phyloP scores from a whole-genome alignment of 2,329 filamentous ascomycete species.

The Exophiala bonariae region DNA sequence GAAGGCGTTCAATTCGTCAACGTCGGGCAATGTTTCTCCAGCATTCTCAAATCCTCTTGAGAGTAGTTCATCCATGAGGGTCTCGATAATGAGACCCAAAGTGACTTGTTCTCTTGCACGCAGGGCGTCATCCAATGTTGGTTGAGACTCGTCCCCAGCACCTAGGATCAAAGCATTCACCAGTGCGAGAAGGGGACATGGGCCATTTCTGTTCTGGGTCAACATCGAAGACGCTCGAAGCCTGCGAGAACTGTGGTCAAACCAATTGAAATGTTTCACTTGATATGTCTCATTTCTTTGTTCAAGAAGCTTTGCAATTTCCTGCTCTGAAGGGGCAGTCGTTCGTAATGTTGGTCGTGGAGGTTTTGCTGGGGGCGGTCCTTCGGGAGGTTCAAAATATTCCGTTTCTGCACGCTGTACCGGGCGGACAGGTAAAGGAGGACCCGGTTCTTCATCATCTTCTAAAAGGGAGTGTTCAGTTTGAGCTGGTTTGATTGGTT shows the following conservation, averaged over 20 bases:
- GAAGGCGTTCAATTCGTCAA: slow-evolving; percentile 84
- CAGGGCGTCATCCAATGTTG: slow-evolving; percentile 75
- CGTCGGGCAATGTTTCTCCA: slow-evolving; percentile 69
- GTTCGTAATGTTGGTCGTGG: slow-evolving; percentile 17
- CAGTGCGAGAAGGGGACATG: slow-evolving; percentile 86
- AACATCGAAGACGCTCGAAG: slow-evolving; percentile 81
- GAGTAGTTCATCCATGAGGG: slow-evolving; percentile 90
- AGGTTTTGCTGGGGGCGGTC: slow-evolving; percentile 20
- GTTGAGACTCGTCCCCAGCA: slow-evolving; percentile 65
- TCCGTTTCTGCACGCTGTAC: slow-evolving; percentile 10
- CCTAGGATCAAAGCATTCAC: slow-evolving; percentile 90
- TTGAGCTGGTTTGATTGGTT: neutral
- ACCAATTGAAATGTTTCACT: slow-evolving; percentile 88
- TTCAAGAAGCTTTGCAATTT: slow-evolving; percentile 37
- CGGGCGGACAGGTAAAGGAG: slow-evolving; percentile 16
- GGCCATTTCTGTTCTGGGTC: slow-evolving; percentile 90
- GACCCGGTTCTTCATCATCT: slow-evolving; percentile 20
- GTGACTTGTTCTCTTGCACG: slow-evolving; percentile 83
- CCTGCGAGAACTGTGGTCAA: slow-evolving; percentile 63
- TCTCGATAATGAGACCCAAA: slow-evolving; percentile 79
- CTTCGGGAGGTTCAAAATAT: slow-evolving; percentile 17
- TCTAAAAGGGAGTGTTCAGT: slow-evolving; percentile 24
- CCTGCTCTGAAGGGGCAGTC: slow-evolving; percentile 28
- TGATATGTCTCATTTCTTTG: slow-evolving; percentile 78
- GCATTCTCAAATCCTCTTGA: slow-evolving; percentile 65